Conservation (phyloP, 371 early-diverging fungal genomes). For the Racocetra persica region DNA sequence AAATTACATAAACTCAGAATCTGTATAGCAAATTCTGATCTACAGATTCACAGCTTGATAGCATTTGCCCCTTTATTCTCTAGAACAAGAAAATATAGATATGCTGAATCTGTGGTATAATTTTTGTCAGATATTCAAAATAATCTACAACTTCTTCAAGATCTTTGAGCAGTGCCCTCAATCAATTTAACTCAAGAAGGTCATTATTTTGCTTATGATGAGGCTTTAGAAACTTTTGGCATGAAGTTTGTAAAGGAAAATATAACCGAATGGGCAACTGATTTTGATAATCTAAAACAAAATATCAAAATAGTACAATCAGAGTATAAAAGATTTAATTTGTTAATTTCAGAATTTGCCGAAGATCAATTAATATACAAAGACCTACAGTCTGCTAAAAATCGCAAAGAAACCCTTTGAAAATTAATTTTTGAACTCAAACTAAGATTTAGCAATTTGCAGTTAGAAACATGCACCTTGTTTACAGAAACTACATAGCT, state of each 20-base stretch:
- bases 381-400: neutral
- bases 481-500: neutral
- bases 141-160: neutral
- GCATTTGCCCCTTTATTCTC: constrained; percentile 16
- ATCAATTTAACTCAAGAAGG: constrained; percentile 9
- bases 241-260: constrained; percentile 24
- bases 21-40: constrained; percentile 1
- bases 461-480: neutral
- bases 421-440: neutral
- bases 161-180: neutral
- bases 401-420: neutral
- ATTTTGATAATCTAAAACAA: constrained; percentile 1
- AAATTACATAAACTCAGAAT: constrained; percentile 14
- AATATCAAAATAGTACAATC: neutral
- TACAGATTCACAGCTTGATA: constrained; percentile 5
- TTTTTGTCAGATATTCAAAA: neutral
- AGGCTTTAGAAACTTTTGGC: neutral
- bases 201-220: constrained; percentile 15
- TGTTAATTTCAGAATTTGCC: constrained; percentile 4
- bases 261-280: neutral
- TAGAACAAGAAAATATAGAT: neutral
- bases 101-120: neutral
- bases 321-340: neutral
- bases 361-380: neutral
- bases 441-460: neutral